These are phyloP conservation scores for Aspergillus heteromorphus DNA, from an alignment of 495 filamentous ascomycete species.

Conservation along the genomic window DNA sequence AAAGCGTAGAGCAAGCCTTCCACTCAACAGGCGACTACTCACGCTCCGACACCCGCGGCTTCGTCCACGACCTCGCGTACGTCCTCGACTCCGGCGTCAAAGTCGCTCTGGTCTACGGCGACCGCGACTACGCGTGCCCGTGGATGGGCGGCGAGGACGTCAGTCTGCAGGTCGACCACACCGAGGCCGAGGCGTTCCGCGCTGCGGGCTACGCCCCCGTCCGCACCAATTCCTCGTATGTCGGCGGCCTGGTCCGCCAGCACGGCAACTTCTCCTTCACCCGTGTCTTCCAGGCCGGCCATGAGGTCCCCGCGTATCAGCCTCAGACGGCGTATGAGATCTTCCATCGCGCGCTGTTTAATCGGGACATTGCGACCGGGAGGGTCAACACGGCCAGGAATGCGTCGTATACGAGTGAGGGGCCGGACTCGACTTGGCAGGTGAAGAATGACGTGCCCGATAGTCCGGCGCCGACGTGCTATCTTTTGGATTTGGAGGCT, in stretches of 20 bases:
- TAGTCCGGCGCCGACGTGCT: slow-evolving; percentile 40
- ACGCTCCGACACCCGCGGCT: slow-evolving; percentile 41
- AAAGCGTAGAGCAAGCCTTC: slow-evolving; percentile 49
- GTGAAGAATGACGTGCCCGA: slow-evolving; percentile 42
- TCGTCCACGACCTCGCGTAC: slow-evolving; percentile 47
- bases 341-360: slow-evolving; percentile 50
- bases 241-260: slow-evolving; percentile 52
- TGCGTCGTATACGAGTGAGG: slow-evolving; percentile 42
- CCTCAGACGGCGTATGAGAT: slow-evolving; percentile 50
- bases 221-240: slow-evolving; percentile 38
- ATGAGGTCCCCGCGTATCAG: slow-evolving; percentile 57
- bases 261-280: slow-evolving; percentile 55
- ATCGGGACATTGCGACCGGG: slow-evolving; percentile 54
- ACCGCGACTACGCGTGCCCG: slow-evolving; percentile 56
- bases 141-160: slow-evolving; percentile 45
- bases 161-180: slow-evolving; percentile 36
- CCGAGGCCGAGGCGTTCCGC: slow-evolving; percentile 36
- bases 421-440: slow-evolving; percentile 46
- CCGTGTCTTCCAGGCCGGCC: slow-evolving; percentile 55
- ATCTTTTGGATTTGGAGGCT: slow-evolving; percentile 33
- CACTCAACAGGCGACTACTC: slow-evolving; percentile 40
- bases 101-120: slow-evolving; percentile 65
- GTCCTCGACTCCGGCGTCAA: slow-evolving; percentile 54
- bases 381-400: slow-evolving; percentile 31
- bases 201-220: slow-evolving; percentile 47